Conservation (phyloP, 352 stramenopile genomes). For the Phytophthora capsici region DNA sequence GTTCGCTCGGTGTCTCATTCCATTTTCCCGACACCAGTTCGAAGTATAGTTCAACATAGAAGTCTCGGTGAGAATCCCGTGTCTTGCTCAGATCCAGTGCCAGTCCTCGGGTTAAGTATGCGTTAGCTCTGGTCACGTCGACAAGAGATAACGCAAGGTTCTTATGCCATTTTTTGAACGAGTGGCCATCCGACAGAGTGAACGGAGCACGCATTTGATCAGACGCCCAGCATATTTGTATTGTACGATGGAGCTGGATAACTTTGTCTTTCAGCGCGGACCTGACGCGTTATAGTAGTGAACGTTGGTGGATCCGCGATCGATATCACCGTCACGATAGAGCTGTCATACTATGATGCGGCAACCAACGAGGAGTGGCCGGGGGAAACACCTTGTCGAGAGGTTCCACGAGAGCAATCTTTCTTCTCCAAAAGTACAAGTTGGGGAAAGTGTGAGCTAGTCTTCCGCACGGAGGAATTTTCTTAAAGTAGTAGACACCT, state of each 20-base stretch:
- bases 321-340: constrained; percentile 31
- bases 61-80: constrained; percentile 1
- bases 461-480: constrained; percentile 21
- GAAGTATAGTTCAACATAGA: not conserved
- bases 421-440: too few species aligned
- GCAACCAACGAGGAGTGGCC: constrained; percentile 24
- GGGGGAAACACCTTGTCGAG: constrained; percentile 16
- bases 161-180: constrained; percentile 41
- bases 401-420: constrained; percentile 3
- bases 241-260: too few species aligned
- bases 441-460: constrained; percentile 29
- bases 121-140: constrained; percentile 36
- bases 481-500: too few species aligned
- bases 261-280: too few species aligned
- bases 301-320: constrained; percentile 26
- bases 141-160: constrained; percentile 22
- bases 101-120: constrained; percentile 11
- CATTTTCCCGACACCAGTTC: too few species aligned
- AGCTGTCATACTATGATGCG: constrained; percentile 34
- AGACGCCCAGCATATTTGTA: too few species aligned
- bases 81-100: not conserved
- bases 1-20: too few species aligned
- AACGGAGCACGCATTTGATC: constrained; percentile 35
- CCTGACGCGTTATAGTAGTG: constrained; percentile 21
- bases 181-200: constrained; percentile 36